phyloP scores from a whole-genome alignment of 768 basidiomycete species.

The Amanita jacksonii region DNA sequence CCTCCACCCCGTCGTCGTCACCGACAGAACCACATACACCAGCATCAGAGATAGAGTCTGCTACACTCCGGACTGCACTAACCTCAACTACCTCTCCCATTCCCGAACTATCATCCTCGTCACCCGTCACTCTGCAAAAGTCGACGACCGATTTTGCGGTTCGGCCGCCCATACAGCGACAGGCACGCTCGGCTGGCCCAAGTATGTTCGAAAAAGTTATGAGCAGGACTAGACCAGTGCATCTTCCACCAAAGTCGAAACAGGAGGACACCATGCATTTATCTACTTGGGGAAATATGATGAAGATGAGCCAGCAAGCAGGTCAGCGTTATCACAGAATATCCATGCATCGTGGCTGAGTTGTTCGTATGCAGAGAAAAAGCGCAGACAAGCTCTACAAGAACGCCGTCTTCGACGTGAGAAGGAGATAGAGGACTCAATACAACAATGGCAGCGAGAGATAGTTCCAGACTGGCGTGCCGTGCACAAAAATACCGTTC shows the following conservation, averaged over 20 bases:
- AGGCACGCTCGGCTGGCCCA: slow-evolving; percentile 50
- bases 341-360: slow-evolving; percentile 1
- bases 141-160: slow-evolving; percentile 9
- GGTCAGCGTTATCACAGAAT: slow-evolving; percentile 36
- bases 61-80: slow-evolving; percentile 12
- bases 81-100: slow-evolving; percentile 3
- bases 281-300: slow-evolving; percentile 83
- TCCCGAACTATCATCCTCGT: background rate
- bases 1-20: slow-evolving; percentile 10
- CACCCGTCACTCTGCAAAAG: background rate
- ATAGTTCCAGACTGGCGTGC: slow-evolving; percentile 80
- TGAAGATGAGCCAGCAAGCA: slow-evolving; percentile 65
- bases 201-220: slow-evolving; percentile 70
- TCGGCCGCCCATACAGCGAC: slow-evolving; percentile 28
- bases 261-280: slow-evolving; percentile 78
- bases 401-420: slow-evolving; percentile 59
- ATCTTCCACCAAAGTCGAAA: slow-evolving; percentile 75
- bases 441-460: slow-evolving; percentile 67
- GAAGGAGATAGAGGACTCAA: slow-evolving; percentile 56
- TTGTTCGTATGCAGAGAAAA: slow-evolving; percentile 47
- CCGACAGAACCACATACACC: slow-evolving; percentile 17
- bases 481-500: slow-evolving; percentile 51
- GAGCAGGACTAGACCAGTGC: slow-evolving; percentile 75
- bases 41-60: slow-evolving; percentile 19
- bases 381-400: slow-evolving; percentile 50